Evolutionary conservation across 2,329 filamentous ascomycete species (phyloP).

Genomic region (Scedosporium minutisporum): DNA sequence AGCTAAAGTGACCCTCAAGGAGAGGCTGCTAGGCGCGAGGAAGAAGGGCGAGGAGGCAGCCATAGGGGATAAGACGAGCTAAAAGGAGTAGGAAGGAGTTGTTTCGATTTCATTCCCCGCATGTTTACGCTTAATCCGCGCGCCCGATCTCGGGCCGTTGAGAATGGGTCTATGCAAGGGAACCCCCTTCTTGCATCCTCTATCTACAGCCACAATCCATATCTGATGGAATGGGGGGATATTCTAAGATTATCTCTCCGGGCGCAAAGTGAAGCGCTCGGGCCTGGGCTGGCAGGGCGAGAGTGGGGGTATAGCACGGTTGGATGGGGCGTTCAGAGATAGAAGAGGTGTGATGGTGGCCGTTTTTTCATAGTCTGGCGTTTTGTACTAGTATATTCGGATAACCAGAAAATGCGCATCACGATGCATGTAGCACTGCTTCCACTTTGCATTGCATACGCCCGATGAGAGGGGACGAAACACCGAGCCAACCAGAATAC

Average conservation of each 20-base stretch:
- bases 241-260: not conserved
- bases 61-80: not conserved
- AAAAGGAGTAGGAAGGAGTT: not conserved
- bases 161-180: not conserved
- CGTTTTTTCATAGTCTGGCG: not conserved
- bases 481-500: not conserved
- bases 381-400: not conserved
- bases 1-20: not conserved
- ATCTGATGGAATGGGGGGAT: not conserved
- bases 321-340: not conserved
- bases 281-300: not conserved
- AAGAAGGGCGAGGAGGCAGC: not conserved
- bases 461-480: not conserved
- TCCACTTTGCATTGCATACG: not conserved
- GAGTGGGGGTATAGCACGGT: not conserved
- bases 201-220: not conserved
- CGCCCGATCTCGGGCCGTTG: not conserved
- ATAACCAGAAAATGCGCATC: not conserved
- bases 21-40: conserved; percentile 1
- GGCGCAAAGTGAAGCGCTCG: not conserved
- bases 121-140: not conserved
- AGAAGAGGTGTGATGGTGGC: not conserved
- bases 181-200: not conserved
- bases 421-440: not conserved
- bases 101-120: not conserved